These are phyloP conservation scores for Hypomyces perniciosus DNA, from an alignment of 2,329 filamentous ascomycete genomes.

Conservation along the genomic window DNA sequence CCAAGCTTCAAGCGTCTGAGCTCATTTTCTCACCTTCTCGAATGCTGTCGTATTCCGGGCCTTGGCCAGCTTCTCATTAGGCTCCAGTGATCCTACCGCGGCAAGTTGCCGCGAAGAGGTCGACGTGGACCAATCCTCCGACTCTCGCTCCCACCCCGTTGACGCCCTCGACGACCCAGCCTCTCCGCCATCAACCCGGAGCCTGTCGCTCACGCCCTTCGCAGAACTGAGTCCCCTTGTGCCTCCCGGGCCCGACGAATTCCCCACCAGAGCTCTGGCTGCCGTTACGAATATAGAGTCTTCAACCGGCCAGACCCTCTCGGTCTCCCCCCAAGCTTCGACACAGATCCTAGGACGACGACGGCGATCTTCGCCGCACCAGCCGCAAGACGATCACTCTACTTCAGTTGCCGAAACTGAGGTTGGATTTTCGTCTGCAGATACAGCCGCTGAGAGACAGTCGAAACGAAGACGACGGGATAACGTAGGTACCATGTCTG, in stretches of 20 bases:
- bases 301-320: slow-evolving; percentile 25
- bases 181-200: slow-evolving; percentile 47
- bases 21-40: slow-evolving; percentile 7
- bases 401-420: background rate
- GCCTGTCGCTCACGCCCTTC: slow-evolving; percentile 41
- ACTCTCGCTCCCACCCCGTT: slow-evolving; percentile 28
- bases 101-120: slow-evolving; percentile 34
- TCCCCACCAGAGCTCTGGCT: slow-evolving; percentile 23
- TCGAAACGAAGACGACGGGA: slow-evolving; percentile 52
- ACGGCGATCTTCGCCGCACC: slow-evolving; percentile 40
- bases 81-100: slow-evolving; percentile 25
- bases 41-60: slow-evolving; percentile 18
- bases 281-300: slow-evolving; percentile 36
- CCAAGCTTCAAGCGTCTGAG: slow-evolving; percentile 1
- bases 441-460: slow-evolving; percentile 16
- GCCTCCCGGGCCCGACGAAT: slow-evolving; percentile 20
- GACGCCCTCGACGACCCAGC: slow-evolving; percentile 58
- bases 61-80: slow-evolving; percentile 19
- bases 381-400: slow-evolving; percentile 23
- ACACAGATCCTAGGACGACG: slow-evolving; percentile 49
- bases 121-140: slow-evolving; percentile 36
- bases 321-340: slow-evolving; percentile 22
- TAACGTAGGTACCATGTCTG: slow-evolving; percentile 54
- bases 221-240: slow-evolving; percentile 32
- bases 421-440: slow-evolving; percentile 11